Base-by-base conservation (phyloP, 1,139 yeast species). In the Kurtzmaniella quercitrusa region DNA sequence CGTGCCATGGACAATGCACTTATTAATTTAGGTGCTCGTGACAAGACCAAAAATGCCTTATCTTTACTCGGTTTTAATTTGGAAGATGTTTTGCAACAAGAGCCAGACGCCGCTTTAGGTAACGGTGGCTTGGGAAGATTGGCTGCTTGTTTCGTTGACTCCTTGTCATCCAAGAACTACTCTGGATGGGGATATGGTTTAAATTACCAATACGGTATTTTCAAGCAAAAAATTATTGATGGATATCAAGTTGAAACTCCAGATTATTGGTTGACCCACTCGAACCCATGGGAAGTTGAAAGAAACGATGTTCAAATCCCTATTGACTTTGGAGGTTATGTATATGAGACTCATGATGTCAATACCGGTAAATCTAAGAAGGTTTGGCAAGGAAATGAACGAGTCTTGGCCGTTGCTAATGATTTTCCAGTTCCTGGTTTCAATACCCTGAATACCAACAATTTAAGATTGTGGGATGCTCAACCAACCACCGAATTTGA, bases 111-210 rank as follows among this genome's bases (percentile, higher is more conserved):
- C 14, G 97, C 91, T 18, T 76, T 89, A 45, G 97, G 97, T 58
- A 91, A 91, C 57, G 97, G 97, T 61, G 98, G 98, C 48, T 71
- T 91, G 47, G 98, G 97, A 47, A 80, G 97, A 61, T 73, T 91
- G 57, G 97, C 97, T 33, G 96, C 97, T 33, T 89, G 97, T 66
- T 89, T 88, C 59, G 80, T 91, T 43, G 97, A 91, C 66, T 88
- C 96, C 1, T 70, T 91, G 59, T 81, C 95, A 30, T 82, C 95
- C 6, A 84, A 86, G 53, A 83, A 88, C 61, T 88, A 87, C 62
- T 89, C 95, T 26, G 96, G 95, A 42, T 89, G 97, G 97, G 98
- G 97, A 49, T 91, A 91, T 62, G 97, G 97, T 47, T 72, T 89
- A 53, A 83, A 95, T 60, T 89, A 89, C 66, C 91, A 88, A 64